phyloP scores from a whole-genome alignment of 441 rosid genomes.

The Geranium incanum region DNA sequence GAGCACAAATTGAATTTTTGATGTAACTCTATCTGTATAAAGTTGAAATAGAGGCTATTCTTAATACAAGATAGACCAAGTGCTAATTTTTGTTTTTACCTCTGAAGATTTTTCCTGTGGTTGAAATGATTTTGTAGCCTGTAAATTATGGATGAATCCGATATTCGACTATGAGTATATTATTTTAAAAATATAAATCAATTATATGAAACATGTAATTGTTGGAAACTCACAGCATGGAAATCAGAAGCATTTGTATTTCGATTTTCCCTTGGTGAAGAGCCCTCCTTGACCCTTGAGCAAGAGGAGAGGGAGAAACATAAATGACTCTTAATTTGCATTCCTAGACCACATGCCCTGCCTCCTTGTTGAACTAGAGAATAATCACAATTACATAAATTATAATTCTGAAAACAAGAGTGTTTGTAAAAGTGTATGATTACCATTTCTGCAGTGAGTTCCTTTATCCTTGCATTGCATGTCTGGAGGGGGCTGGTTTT shows the following conservation, averaged over 20 bases:
- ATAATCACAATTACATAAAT: constrained; percentile 7
- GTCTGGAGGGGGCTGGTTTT: constrained; percentile 61
- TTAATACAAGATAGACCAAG: not conserved
- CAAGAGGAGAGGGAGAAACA: constrained; percentile 65
- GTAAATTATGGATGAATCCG: constrained; percentile 20
- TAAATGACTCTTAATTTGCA: constrained; percentile 62
- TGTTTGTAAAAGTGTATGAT: not conserved
- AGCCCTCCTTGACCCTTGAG: constrained; percentile 66
- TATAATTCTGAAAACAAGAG: not conserved
- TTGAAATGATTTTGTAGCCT: constrained; percentile 46
- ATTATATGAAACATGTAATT: not conserved
- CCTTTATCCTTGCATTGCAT: constrained; percentile 77
- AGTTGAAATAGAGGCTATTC: not conserved
- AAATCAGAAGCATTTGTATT: constrained; percentile 41
- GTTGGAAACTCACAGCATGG: constrained; percentile 36
- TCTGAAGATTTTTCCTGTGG: constrained; percentile 44
- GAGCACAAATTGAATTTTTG: not conserved
- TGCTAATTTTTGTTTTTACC: constrained; percentile 30
- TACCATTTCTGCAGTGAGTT: constrained; percentile 47
- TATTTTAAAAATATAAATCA: not conserved
- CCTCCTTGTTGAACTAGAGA: constrained; percentile 58
- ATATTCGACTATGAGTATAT: constrained; percentile 1
- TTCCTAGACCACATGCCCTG: constrained; percentile 60
- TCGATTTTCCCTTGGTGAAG: constrained; percentile 59
- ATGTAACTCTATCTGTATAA: constrained; percentile 5